A percentile compares a stretch with the other conserved stretches of the same genome.
Conservation (phyloP, 768 basidiomycete genomes). For the Agaricus blazei region DNA sequence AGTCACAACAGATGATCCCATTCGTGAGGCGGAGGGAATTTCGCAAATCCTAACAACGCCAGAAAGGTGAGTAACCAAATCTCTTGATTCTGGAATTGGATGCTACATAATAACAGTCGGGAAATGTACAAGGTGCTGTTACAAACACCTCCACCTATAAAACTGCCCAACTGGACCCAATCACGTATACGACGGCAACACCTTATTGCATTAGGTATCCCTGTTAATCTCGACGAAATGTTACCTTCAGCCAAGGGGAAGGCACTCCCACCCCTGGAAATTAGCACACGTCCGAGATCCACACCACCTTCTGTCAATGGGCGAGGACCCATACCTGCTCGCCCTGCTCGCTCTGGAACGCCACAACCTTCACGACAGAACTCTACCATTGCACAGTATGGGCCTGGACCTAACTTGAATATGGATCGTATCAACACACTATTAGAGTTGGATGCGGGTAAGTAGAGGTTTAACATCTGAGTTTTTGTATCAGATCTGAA, state of each 20-base stretch:
- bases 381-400: conserved; percentile 44
- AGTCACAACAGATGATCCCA: conserved; percentile 61
- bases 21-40: conserved; percentile 77
- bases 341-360: conserved; percentile 50
- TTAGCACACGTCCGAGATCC: conserved; percentile 78
- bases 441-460: conserved; percentile 65
- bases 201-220: conserved; percentile 86
- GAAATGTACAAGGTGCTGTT: conserved; percentile 70
- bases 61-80: conserved; percentile 50
- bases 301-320: conserved; percentile 53
- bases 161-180: conserved; percentile 92
- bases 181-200: conserved; percentile 89
- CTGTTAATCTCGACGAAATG: conserved; percentile 93
- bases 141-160: conserved; percentile 66
- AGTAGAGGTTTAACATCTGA: conserved; percentile 13
- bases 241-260: conserved; percentile 62
- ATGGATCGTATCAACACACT: conserved; percentile 58
- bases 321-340: conserved; percentile 30
- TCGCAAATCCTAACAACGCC: conserved; percentile 72
- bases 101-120: conserved; percentile 47
- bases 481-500: too few species aligned
- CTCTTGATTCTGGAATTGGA: not conserved
- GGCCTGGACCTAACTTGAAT: conserved; percentile 74
- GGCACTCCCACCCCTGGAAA: conserved; percentile 73
- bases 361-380: conserved; percentile 33